Conservation (phyloP, 345 rosid species). For the Sonneratia caseolaris region DNA sequence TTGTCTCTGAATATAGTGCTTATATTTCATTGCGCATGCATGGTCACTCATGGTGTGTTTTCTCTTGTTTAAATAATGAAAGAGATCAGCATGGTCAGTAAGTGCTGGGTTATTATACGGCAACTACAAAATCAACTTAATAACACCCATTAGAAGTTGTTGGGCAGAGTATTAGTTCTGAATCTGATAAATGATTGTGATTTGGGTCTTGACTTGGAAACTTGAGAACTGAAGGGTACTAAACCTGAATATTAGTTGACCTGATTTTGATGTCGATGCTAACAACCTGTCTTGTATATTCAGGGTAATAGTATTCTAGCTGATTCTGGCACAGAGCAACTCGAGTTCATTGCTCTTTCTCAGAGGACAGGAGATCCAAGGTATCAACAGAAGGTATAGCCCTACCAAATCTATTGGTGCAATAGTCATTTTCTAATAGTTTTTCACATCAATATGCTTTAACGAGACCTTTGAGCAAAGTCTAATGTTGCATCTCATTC, state of each 20-base stretch:
- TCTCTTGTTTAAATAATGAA: neutral
- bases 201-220: neutral
- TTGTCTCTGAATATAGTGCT: neutral
- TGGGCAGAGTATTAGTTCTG: neutral
- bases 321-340: constrained; percentile 95
- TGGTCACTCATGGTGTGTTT: neutral
- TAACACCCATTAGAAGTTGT: neutral
- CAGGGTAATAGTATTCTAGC: constrained; percentile 95
- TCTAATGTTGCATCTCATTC: neutral
- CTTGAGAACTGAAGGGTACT: neutral
- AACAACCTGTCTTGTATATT: constrained; percentile 3
- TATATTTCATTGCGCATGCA: neutral
- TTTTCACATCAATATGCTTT: too few relatives aligned
- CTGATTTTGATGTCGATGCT: constrained; percentile 4
- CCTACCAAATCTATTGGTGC: neutral
- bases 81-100: neutral
- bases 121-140: neutral
- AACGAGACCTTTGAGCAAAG: too few relatives aligned
- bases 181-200: neutral
- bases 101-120: neutral
- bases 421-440: too few relatives aligned
- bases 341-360: constrained; percentile 94
- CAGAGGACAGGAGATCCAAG: constrained; percentile 92
- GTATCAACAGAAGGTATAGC: constrained; percentile 76
- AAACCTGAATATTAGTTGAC: neutral